phyloP scores from a whole-genome alignment of 495 filamentous ascomycete genomes.

The Melanomma pulvis-pyrius region DNA sequence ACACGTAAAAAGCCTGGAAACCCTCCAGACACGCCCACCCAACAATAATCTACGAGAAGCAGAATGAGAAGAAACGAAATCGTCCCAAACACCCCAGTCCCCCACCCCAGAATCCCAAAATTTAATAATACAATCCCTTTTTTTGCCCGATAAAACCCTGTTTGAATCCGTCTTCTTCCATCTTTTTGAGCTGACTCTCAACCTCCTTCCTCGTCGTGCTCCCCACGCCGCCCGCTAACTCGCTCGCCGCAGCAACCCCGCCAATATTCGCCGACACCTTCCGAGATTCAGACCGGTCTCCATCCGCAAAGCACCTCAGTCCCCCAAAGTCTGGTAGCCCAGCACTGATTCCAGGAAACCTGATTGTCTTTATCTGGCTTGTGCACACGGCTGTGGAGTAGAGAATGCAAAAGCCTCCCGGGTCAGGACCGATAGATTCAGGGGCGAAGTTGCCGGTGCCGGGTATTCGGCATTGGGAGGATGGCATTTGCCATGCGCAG shows the following conservation, averaged over 20 bases:
- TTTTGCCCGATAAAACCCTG: conserved; percentile 25
- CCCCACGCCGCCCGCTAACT: conserved; percentile 21
- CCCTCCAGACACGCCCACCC: no score
- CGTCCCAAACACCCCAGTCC: no score
- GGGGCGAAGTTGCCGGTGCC: conserved; percentile 10
- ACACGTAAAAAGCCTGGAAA: no score
- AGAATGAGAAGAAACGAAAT: no score
- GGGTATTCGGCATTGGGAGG: conserved; percentile 12
- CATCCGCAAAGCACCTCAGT: conserved; percentile 16
- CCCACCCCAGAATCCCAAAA: background rate
- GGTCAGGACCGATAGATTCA: conserved; percentile 30
- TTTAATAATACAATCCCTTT: conserved; percentile 21
- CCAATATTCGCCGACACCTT: background rate
- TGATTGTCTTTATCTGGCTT: conserved; percentile 2
- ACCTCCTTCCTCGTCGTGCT: conserved; percentile 10
- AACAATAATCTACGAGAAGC: no score
- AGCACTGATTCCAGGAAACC: conserved; percentile 6
- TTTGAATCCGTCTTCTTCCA: conserved; percentile 23
- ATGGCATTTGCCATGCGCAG: conserved; percentile 19
- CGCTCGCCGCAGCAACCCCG: background rate
- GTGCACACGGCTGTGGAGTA: background rate
- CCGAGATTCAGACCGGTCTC: background rate
- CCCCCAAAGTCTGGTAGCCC: conserved; percentile 7
- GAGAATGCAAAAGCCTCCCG: conserved; percentile 24
- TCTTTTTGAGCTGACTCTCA: conserved; percentile 5